A percentile compares a stretch with the other conserved stretches of the same genome.
Evolutionary conservation across 2,329 filamentous ascomycete species (phyloP).

Genomic region (Epichloe glyceriae): DNA sequence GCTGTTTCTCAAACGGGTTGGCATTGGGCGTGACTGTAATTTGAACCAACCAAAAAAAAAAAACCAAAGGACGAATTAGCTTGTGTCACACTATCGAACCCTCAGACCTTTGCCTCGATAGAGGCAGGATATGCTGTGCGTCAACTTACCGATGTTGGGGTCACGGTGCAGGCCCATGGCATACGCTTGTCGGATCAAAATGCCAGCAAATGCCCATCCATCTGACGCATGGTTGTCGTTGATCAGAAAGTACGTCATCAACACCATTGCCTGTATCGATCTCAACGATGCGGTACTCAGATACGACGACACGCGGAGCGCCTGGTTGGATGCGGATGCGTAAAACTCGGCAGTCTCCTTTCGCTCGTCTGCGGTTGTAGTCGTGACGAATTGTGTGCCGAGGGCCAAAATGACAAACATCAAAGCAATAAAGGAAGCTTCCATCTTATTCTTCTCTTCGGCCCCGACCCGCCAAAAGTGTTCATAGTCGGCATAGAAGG

Average conservation of each 20-base stretch:
- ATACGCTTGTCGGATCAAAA: constrained; percentile 65
- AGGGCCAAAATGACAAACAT: constrained; percentile 68
- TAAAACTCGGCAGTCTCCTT: constrained; percentile 73
- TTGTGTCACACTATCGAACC: background rate
- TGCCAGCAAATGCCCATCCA: constrained; percentile 70
- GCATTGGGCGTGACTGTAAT: constrained; percentile 47
- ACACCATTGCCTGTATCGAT: constrained; percentile 67
- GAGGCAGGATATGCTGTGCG: background rate
- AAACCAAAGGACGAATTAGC: background rate
- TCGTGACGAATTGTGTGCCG: constrained; percentile 63
- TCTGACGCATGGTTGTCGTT: constrained; percentile 78
- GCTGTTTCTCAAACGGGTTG: constrained; percentile 60
- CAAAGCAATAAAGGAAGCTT: constrained; percentile 58
- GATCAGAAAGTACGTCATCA: constrained; percentile 72
- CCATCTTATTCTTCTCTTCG: constrained; percentile 45
- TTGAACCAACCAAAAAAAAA: background rate
- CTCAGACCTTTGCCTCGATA: background rate
- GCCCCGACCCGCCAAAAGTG: constrained; percentile 56
- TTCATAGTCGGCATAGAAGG: constrained; percentile 67
- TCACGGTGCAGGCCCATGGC: constrained; percentile 72
- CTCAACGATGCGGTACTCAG: constrained; percentile 60
- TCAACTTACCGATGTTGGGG: constrained; percentile 49
- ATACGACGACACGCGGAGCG: constrained; percentile 62
- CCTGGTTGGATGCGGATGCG: constrained; percentile 66
- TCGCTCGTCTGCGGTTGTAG: constrained; percentile 44